phyloP scores from a whole-genome alignment of 2,329 filamentous ascomycete genomes.

The Botrytis medusae region DNA sequence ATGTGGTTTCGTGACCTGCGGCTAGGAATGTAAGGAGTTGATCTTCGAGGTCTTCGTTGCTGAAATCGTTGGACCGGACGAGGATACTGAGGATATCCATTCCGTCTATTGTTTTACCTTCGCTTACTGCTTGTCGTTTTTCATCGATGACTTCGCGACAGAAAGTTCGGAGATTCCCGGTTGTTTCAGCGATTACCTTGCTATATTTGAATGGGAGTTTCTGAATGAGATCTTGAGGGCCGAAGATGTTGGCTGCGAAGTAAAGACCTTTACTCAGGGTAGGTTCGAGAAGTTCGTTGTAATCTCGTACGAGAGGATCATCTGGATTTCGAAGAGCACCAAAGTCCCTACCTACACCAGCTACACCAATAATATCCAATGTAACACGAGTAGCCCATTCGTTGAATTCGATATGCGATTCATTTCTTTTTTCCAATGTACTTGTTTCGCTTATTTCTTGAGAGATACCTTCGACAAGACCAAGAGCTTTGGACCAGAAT shows the following conservation, averaged over 20 bases:
- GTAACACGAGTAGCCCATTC: constrained; percentile 66
- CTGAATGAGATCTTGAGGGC: constrained; percentile 60
- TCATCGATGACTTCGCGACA: constrained; percentile 66
- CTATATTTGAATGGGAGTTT: constrained; percentile 70
- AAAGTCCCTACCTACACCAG: constrained; percentile 72
- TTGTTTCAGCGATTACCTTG: constrained; percentile 55
- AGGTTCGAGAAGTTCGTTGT: constrained; percentile 55
- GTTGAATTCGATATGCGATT: constrained; percentile 54
- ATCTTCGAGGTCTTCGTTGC: constrained; percentile 73
- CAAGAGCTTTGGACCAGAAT: constrained; percentile 75
- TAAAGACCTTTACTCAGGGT: constrained; percentile 53
- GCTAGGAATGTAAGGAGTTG: constrained; percentile 87
- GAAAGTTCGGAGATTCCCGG: constrained; percentile 58
- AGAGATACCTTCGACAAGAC: constrained; percentile 63
- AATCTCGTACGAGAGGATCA: constrained; percentile 58
- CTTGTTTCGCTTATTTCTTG: constrained; percentile 44
- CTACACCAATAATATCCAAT: constrained; percentile 71
- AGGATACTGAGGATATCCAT: constrained; percentile 78
- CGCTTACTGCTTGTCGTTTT: constrained; percentile 54
- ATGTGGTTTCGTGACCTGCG: constrained; percentile 77
- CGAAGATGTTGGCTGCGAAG: constrained; percentile 56
- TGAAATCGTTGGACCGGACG: constrained; percentile 71
- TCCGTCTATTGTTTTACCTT: constrained; percentile 40
- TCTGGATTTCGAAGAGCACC: constrained; percentile 59
- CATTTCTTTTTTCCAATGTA: constrained; percentile 40